Conservation (phyloP, 192 early-diverging fungal genomes). For the Umbelopsis isabellina region DNA sequence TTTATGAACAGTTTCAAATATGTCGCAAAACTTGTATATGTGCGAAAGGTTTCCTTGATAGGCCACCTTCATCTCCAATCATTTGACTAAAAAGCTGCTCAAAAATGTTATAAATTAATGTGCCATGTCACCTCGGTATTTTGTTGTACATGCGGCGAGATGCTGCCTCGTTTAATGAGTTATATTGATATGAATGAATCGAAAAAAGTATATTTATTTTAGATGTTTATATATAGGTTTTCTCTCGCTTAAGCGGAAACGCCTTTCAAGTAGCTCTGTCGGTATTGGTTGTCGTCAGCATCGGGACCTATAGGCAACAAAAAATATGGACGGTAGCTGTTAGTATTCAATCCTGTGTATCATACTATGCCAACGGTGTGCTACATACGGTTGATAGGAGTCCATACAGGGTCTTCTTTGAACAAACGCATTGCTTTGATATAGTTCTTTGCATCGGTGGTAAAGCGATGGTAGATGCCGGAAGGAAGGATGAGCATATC, state of each 20-base stretch:
- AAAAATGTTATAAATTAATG: too few relatives aligned
- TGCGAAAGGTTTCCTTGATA: background rate
- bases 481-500: constrained; percentile 93
- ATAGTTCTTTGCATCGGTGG: constrained; percentile 84
- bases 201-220: too few relatives aligned
- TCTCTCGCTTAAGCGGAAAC: constrained; percentile 7
- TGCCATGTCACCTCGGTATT: too few relatives aligned
- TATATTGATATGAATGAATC: too few relatives aligned
- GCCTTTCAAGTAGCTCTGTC: constrained; percentile 50
- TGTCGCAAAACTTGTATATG: background rate
- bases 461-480: constrained; percentile 97
- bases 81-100: background rate
- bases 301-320: constrained; percentile 35
- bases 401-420: constrained; percentile 85
- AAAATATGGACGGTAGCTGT: background rate
- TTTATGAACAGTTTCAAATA: background rate
- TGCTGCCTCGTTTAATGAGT: too few relatives aligned
- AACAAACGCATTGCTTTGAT: constrained; percentile 86
- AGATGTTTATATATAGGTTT: too few relatives aligned
- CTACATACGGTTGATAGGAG: constrained; percentile 69
- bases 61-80: background rate
- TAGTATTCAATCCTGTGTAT: background rate
- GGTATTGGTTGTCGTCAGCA: constrained; percentile 63
- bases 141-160: too few relatives aligned
- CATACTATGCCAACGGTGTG: background rate